phyloP scores from a whole-genome alignment of 345 rosid genomes.

The Salix udensis region DNA sequence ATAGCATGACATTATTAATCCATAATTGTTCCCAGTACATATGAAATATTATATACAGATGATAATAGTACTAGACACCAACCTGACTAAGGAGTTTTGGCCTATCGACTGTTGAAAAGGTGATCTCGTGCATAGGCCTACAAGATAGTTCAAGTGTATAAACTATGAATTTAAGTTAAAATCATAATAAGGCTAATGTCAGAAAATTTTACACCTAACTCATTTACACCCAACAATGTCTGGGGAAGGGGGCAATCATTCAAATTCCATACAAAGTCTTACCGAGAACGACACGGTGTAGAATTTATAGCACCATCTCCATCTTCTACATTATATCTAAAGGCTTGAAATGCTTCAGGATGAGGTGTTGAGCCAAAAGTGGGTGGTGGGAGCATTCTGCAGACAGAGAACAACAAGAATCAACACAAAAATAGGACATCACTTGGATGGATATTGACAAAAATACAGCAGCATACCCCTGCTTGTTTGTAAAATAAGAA shows the following conservation, averaged over 20 bases:
- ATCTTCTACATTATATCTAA: slow-evolving; percentile 50
- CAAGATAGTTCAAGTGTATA: slow-evolving; percentile 26
- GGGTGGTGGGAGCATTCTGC: slow-evolving; percentile 79
- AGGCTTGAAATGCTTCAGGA: slow-evolving; percentile 58
- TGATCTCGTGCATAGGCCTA: slow-evolving; percentile 95
- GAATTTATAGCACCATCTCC: slow-evolving; percentile 57
- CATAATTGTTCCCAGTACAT: neutral
- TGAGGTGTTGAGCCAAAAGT: slow-evolving; percentile 89
- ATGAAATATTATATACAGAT: neutral
- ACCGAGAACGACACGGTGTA: slow-evolving; percentile 31
- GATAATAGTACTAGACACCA: slow-evolving; percentile 17
- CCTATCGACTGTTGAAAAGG: slow-evolving; percentile 91
- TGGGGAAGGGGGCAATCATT: neutral
- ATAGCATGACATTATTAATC: neutral
- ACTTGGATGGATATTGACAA: slow-evolving; percentile 1
- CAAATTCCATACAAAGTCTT: slow-evolving; percentile 10
- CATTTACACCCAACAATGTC: neutral
- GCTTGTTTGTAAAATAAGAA: slow-evolving; percentile 49
- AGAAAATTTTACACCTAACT: neutral
- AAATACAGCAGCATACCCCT: slow-evolving; percentile 36
- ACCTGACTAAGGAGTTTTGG: slow-evolving; percentile 95
- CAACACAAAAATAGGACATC: neutral
- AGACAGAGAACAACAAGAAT: neutral
- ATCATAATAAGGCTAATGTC: neutral
- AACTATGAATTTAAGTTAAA: neutral